Conservation (phyloP, 768 basidiomycete species). For the Amanita muscaria region DNA sequence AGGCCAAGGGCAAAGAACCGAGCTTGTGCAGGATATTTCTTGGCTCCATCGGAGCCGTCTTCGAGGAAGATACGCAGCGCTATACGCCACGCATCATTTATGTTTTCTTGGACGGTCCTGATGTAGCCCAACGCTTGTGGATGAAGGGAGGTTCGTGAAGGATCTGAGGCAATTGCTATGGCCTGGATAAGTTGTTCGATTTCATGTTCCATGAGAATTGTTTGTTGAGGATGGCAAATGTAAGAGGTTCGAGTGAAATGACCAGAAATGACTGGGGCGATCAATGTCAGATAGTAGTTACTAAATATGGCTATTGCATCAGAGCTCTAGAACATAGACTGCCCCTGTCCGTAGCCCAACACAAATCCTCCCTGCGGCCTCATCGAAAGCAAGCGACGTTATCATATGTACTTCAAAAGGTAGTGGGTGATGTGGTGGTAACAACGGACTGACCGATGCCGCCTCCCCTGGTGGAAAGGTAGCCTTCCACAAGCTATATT, state of each 20-base stretch:
- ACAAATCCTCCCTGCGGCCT: slow-evolving; percentile 42
- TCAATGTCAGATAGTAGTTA: slow-evolving; percentile 7
- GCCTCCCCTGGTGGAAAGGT: slow-evolving; percentile 24
- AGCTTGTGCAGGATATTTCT: slow-evolving; percentile 62
- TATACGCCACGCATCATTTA: slow-evolving; percentile 70
- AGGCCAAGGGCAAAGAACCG: slow-evolving; percentile 77
- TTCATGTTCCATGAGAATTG: slow-evolving; percentile 56
- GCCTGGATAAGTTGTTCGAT: slow-evolving; percentile 75
- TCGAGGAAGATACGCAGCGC: slow-evolving; percentile 70
- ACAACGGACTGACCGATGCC: slow-evolving; percentile 27
- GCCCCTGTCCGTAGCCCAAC: slow-evolving; percentile 45
- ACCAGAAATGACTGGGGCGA: slow-evolving; percentile 1
- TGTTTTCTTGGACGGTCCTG: slow-evolving; percentile 65
- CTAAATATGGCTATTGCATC: slow-evolving; percentile 7
- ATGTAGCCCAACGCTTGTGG: slow-evolving; percentile 85
- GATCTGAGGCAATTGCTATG: slow-evolving; percentile 82
- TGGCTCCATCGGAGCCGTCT: slow-evolving; percentile 44
- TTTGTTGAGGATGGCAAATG: slow-evolving; percentile 4
- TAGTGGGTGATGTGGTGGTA: slow-evolving; percentile 38
- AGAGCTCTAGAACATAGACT: slow-evolving; percentile 39
- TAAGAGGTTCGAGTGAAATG: not conserved
- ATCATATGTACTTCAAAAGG: slow-evolving; percentile 42
- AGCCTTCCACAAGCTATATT: slow-evolving; percentile 43
- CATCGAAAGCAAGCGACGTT: slow-evolving; percentile 45
- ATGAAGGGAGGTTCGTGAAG: slow-evolving; percentile 59